These are phyloP conservation scores for Pyricularia sp. DNA, from an alignment of 2,329 filamentous ascomycete species.

Conservation along the genomic window DNA sequence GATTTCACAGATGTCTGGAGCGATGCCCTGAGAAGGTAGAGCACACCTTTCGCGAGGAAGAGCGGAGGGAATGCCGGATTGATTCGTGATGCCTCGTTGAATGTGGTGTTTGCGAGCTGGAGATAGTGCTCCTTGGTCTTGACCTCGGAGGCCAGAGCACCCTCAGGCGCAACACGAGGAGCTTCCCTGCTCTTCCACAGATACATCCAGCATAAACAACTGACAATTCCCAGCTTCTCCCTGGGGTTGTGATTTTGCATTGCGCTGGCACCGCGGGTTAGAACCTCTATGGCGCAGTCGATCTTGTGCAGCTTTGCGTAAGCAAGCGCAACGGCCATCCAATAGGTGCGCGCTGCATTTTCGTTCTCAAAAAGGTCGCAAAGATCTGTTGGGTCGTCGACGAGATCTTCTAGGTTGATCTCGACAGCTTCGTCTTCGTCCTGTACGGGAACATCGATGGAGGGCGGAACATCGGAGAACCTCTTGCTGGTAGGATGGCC, in stretches of 20 bases:
- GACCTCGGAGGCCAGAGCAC: constrained; percentile 55
- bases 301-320: constrained; percentile 95
- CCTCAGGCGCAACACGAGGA: constrained; percentile 51
- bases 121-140: constrained; percentile 93
- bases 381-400: constrained; percentile 89
- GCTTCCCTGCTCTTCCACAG: constrained; percentile 83
- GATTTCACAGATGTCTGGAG: constrained; percentile 66
- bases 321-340: constrained; percentile 95
- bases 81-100: constrained; percentile 93
- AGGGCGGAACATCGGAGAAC: constrained; percentile 55
- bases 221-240: constrained; percentile 77
- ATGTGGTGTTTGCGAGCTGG: constrained; percentile 76
- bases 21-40: constrained; percentile 81
- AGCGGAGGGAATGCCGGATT: constrained; percentile 89
- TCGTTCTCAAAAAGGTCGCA: constrained; percentile 95
- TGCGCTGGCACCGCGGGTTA: constrained; percentile 64
- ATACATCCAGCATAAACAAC: constrained; percentile 84
- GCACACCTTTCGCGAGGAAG: constrained; percentile 81
- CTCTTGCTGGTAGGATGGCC: constrained; percentile 38
- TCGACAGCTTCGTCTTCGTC: constrained; percentile 74
- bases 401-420: constrained; percentile 81
- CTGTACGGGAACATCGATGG: constrained; percentile 58
- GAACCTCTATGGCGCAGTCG: constrained; percentile 69
- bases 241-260: constrained; percentile 62
- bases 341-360: constrained; percentile 80